Conservation (phyloP, 2,329 filamentous ascomycete species). For the Bipolaris sorokiniana region DNA sequence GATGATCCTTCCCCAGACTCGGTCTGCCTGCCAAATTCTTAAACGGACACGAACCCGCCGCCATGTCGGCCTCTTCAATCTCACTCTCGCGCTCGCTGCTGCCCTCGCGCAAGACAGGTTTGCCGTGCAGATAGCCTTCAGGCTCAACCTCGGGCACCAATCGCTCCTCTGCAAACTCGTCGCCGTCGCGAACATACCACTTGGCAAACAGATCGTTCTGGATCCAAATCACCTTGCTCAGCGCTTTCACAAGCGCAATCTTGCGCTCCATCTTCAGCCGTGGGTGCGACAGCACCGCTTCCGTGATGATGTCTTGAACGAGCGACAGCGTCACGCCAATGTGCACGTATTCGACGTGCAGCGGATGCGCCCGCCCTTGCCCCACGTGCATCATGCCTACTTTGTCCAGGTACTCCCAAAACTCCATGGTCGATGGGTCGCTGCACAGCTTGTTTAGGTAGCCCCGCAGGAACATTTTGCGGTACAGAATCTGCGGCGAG, state of each 20-base stretch:
- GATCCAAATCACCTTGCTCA: constrained; percentile 85
- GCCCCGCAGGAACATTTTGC: constrained; percentile 78
- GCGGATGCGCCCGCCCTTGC: constrained; percentile 70
- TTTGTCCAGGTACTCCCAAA: constrained; percentile 85
- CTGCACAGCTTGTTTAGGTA: constrained; percentile 77
- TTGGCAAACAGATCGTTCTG: constrained; percentile 87
- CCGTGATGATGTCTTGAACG: constrained; percentile 78
- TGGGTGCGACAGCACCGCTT: constrained; percentile 76
- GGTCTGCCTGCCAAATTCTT: constrained; percentile 32
- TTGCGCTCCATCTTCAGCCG: constrained; percentile 70
- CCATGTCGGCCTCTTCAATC: constrained; percentile 32
- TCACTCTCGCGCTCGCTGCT: constrained; percentile 40
- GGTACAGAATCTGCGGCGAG: constrained; percentile 75
- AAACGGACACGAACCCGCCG: constrained; percentile 39
- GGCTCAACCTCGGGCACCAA: constrained; percentile 47
- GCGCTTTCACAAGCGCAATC: constrained; percentile 74
- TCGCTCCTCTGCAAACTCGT: constrained; percentile 61
- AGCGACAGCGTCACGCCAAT: constrained; percentile 74
- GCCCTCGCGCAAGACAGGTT: constrained; percentile 39
- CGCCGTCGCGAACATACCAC: constrained; percentile 75
- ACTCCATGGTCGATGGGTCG: constrained; percentile 75
- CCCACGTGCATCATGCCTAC: constrained; percentile 87
- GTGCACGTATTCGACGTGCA: constrained; percentile 82
- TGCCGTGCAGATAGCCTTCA: constrained; percentile 47
- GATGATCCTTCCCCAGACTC: constrained; percentile 9